Evolutionary conservation across 495 filamentous ascomycete species (phyloP), one percentile per base, ranked within the genome.

Genomic region (Aeminium ludgeri): DNA sequence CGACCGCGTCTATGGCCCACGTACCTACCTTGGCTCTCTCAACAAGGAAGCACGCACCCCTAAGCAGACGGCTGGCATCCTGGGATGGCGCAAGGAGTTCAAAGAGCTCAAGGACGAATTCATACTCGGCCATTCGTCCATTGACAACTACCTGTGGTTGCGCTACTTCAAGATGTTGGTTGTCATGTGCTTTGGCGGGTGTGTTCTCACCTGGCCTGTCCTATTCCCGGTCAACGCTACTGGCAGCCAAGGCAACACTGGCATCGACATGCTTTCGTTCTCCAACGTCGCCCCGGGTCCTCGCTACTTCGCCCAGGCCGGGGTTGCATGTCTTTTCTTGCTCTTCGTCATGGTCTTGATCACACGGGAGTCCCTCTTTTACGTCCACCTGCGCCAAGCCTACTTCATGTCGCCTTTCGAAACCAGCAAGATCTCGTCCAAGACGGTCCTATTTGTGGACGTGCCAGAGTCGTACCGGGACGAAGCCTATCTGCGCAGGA

Each of bases 361-460:
- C 45, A 79, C 84, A 47, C 74, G 89, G 30, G 87, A 97, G 61
- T 77, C 75, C 60, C 77, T 95, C 55, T 94, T 72, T 69, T 92
- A 80, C 59, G 80, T 92, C 69, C 93, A 92, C 59, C 58, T 95
- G 45, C 84, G 86, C 50, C 89, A 97, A 65, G 89, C 87, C 0
- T 93, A 91, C 62, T 66, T 87, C 37, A 68, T 92, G 41, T 87
- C 86, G 30, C 86, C 86, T 12, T 67, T 80, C 20, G 83, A 91
- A 57, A 73, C 83, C 36, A 80, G 74, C 52, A 80, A 84, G 48
- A 78, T 95, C 43, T 95, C 89, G 1, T 87, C 89, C 2, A 74
- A 83, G 46, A 95, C 87, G 28, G 82, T 97, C 3, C 74, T 97
- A 11, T 91, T 95, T 57, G 77, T 82, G 15, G 78, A 81, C 10